Evolutionary conservation across 2,329 filamentous ascomycete species (phyloP).

Genomic region (Fusarium brachygibbosum): DNA sequence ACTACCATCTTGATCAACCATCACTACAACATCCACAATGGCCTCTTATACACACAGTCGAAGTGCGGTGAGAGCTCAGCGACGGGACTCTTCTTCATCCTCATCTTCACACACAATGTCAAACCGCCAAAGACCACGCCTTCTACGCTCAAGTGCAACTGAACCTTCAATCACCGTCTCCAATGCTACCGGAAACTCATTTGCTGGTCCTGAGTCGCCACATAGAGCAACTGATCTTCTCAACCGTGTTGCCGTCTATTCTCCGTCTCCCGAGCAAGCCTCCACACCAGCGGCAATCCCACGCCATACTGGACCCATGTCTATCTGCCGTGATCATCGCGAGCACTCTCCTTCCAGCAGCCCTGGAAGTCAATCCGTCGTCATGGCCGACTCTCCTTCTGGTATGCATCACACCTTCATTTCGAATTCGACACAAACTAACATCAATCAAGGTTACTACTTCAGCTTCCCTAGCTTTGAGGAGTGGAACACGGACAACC

Average conservation of each 20-base stretch:
- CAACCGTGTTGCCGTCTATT: constrained; percentile 66
- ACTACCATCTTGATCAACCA: constrained; percentile 6
- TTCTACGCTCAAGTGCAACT: constrained; percentile 68
- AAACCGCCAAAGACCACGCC: constrained; percentile 62
- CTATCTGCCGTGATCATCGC: constrained; percentile 41
- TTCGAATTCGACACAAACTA: constrained; percentile 53
- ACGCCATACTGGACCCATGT: constrained; percentile 44
- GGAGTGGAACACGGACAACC: constrained; percentile 66
- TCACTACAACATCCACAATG: constrained; percentile 31
- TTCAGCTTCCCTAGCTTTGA: constrained; percentile 83
- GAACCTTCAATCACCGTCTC: constrained; percentile 70
- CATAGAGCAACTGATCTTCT: constrained; percentile 68
- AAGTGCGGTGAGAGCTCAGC: constrained; percentile 46
- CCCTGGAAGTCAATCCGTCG: constrained; percentile 42
- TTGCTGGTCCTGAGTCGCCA: constrained; percentile 63
- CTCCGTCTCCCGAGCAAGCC: constrained; percentile 47
- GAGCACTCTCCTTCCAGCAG: constrained; percentile 42
- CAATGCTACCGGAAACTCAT: constrained; percentile 65
- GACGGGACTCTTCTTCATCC: constrained; percentile 48
- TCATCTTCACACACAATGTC: constrained; percentile 43
- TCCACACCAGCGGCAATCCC: constrained; percentile 36
- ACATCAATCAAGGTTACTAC: constrained; percentile 63
- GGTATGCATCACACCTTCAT: constrained; percentile 33
- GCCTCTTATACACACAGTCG: constrained; percentile 47
- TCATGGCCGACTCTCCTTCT: constrained; percentile 48